Evolutionary conservation across 805 yeast species (phyloP).

Genomic region (Kodamaea lidongshanica): DNA sequence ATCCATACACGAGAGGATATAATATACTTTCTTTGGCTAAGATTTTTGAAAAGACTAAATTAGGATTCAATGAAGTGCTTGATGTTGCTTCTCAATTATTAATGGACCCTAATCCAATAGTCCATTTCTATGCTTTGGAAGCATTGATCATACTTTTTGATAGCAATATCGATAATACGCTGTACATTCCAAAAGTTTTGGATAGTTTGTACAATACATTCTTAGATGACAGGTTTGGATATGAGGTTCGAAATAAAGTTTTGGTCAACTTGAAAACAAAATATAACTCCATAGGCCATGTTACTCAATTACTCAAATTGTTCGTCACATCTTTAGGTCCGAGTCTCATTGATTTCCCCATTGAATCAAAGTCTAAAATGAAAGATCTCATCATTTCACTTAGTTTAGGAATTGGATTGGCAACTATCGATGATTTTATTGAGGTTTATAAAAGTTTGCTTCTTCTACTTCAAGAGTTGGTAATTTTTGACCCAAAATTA

Average conservation of each 20-base stretch:
- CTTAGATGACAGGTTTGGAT: constrained; percentile 32
- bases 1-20: constrained; percentile 55
- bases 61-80: constrained; percentile 37
- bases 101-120: constrained; percentile 78
- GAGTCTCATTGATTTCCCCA: constrained; percentile 20
- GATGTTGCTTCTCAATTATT: constrained; percentile 56
- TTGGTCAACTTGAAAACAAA: constrained; percentile 33
- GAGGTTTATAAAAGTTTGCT: constrained; percentile 21
- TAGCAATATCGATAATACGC: constrained; percentile 43
- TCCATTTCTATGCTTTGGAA: constrained; percentile 66
- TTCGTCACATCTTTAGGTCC: constrained; percentile 37
- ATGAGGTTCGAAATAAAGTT: constrained; percentile 28
- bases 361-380: constrained; percentile 16
- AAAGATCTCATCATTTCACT: constrained; percentile 23
- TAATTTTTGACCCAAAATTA: constrained; percentile 33
- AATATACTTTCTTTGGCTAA: constrained; percentile 25
- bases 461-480: constrained; percentile 28
- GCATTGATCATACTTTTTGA: constrained; percentile 53
- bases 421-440: constrained; percentile 21
- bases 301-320: constrained; percentile 23
- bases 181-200: constrained; percentile 36
- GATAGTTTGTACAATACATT: constrained; percentile 21
- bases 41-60: constrained; percentile 22
- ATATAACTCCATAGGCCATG: constrained; percentile 21
- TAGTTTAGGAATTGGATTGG: constrained; percentile 29